phyloP scores from a whole-genome alignment of 73 alveolate genomes.

The Paramecium biaurelia region DNA sequence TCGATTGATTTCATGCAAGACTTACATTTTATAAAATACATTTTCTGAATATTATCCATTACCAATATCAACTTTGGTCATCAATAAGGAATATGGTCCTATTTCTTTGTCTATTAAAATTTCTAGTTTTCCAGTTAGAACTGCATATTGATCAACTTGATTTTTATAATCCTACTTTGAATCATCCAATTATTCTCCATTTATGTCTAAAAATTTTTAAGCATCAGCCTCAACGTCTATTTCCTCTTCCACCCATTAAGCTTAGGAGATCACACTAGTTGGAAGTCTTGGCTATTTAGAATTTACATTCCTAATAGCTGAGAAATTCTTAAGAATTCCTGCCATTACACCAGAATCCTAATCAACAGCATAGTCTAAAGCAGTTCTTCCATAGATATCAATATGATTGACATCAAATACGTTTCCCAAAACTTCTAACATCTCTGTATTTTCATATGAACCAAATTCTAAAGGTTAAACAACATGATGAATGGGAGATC shows the following conservation, averaged over 20 bases:
- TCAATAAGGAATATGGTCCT: conserved; percentile 87
- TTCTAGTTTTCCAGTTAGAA: background rate
- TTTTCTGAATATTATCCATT: conserved; percentile 95
- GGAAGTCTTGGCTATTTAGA: conserved; percentile 39
- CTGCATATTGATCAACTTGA: background rate
- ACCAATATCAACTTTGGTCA: conserved; percentile 96
- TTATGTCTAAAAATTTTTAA: conserved; percentile 62
- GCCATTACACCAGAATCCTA: conserved; percentile 73
- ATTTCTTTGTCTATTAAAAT: background rate
- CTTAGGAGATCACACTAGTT: conserved; percentile 6
- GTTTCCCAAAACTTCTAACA: conserved; percentile 61
- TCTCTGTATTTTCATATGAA: conserved; percentile 89
- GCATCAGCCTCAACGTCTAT: conserved; percentile 71
- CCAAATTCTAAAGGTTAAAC: conserved; percentile 87
- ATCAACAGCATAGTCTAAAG: conserved; percentile 79
- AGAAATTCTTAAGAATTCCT: conserved; percentile 55
- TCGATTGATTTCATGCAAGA: conserved; percentile 91
- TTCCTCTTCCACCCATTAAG: conserved; percentile 65
- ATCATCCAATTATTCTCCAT: conserved; percentile 18
- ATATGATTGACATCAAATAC: conserved; percentile 46
- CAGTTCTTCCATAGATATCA: conserved; percentile 81
- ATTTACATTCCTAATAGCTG: background rate
- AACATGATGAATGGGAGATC: conserved; percentile 78
- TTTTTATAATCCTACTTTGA: background rate
- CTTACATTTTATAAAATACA: conserved; percentile 94